Evolutionary conservation across 2,329 filamentous ascomycete genomes (phyloP), one percentile per base, ranked within the genome.

Genomic region (Colletotrichum sp.): DNA sequence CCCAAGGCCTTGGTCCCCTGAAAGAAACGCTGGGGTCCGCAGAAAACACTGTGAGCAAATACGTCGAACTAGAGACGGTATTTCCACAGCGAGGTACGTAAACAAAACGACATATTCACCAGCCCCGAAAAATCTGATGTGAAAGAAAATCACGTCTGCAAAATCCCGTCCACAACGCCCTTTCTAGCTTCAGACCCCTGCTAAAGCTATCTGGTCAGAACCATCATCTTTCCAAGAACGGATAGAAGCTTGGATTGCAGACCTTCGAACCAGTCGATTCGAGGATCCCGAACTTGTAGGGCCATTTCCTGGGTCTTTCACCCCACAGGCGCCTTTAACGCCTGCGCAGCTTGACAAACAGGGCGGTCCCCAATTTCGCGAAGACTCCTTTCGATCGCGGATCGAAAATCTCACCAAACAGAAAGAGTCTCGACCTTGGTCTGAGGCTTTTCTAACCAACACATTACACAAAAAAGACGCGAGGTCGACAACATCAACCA

Each of bases 211-310:
- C 52, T 55, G 26, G 36, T 18, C 30, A 76, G 73, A 64, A 30
- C 63, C 63, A 12, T 67, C 44, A 24, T 44, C 32, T 28, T 76
- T 57, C 72, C 70, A 44, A 52, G 28, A 60, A 16, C 68, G 77
- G 52, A 30, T 78, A 28, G 64, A 77, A 24, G 18, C 66, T 36
- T 78, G 77, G 75, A 52, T 78, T 26, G 24, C 44, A 44, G 55
- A 68, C 18, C 68, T 77, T 36, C 68, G 57, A 21, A 28, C 44
- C 21, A 68, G 67, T 24, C 59, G 64, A 8, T 76, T 72, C 28
- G 68, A 73, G 65, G 76, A 78, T 63, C 75, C 75, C 18, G 75
- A 78, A 26, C 39, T 77, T 18, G 65, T 44, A 21, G 72, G 75
- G 4, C 76, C 77, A 9, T 78, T 78, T 55, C 65, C 77, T 39